Evolutionary conservation across 2,329 filamentous ascomycete species (phyloP).

Genomic region (Nannizziopsis barbatae): DNA sequence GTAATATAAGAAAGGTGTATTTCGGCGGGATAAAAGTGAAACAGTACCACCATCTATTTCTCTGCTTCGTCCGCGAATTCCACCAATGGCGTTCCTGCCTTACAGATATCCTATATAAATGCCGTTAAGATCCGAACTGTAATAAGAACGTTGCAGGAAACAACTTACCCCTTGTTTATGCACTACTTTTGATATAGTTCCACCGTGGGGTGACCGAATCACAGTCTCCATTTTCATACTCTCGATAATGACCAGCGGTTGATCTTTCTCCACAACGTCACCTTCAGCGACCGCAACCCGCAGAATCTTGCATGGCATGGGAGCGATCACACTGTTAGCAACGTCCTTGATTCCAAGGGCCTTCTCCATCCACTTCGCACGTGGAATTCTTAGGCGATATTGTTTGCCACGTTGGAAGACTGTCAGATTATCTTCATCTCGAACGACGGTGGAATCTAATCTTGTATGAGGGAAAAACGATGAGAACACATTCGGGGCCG

Average conservation of each 20-base stretch:
- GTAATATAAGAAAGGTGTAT: no score
- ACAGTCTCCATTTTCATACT: conserved; percentile 89
- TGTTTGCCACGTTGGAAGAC: conserved; percentile 62
- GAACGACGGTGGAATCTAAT: conserved; percentile 65
- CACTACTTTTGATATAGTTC: conserved; percentile 59
- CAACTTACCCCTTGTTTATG: conserved; percentile 60
- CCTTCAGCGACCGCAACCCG: conserved; percentile 79
- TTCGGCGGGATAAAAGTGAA: no score
- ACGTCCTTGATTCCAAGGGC: conserved; percentile 72
- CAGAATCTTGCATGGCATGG: conserved; percentile 96
- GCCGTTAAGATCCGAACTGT: conserved; percentile 6
- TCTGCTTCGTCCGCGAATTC: conserved; percentile 46
- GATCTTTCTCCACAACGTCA: conserved; percentile 69
- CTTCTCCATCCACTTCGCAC: conserved; percentile 74
- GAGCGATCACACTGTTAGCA: conserved; percentile 72
- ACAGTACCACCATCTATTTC: not conserved
- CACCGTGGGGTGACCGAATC: conserved; percentile 63
- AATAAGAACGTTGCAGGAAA: conserved; percentile 4
- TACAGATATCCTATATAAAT: conserved; percentile 56
- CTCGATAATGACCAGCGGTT: conserved; percentile 79
- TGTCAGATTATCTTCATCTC: conserved; percentile 43
- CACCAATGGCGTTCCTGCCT: conserved; percentile 62
- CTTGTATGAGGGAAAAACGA: conserved; percentile 75
- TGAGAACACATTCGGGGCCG: conserved; percentile 44
- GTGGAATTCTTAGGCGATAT: conserved; percentile 44